Percentiles rank a stretch among this genome's conserved stretches.
These are phyloP conservation scores for Zangia roseola DNA, from an alignment of 768 basidiomycete genomes.

Conservation along the genomic window DNA sequence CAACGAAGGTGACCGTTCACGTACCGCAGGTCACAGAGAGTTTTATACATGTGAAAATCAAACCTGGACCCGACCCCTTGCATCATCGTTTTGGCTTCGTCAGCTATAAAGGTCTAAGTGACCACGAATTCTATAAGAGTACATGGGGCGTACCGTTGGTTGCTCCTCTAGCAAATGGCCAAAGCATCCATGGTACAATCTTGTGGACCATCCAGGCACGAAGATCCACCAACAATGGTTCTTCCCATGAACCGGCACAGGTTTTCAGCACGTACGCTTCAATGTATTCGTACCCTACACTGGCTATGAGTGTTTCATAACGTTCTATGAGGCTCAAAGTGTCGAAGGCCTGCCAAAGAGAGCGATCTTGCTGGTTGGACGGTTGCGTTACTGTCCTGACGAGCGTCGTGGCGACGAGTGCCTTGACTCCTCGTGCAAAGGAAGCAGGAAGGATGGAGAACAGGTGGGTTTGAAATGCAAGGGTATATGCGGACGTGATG, in stretches of 20 bases:
- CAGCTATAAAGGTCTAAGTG: constrained; percentile 43
- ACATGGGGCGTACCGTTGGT: constrained; percentile 44
- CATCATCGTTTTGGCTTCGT: constrained; percentile 71
- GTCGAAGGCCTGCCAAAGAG: constrained; percentile 63
- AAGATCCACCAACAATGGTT: constrained; percentile 57
- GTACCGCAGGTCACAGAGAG: constrained; percentile 81
- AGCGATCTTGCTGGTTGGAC: constrained; percentile 30
- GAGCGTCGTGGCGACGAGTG: constrained; percentile 60
- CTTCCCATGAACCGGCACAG: constrained; percentile 70
- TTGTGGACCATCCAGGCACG: constrained; percentile 76
- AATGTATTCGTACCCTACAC: constrained; percentile 84
- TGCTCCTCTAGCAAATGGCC: constrained; percentile 72
- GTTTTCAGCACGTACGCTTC: constrained; percentile 66
- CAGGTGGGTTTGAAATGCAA: constrained; percentile 71
- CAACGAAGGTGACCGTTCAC: constrained; percentile 20
- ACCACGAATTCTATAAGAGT: constrained; percentile 1
- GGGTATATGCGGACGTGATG: constrained; percentile 58
- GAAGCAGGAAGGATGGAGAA: constrained; percentile 69
- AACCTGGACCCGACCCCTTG: constrained; percentile 79
- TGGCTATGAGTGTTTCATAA: constrained; percentile 79
- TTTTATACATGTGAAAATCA: constrained; percentile 92
- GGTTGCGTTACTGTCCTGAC: constrained; percentile 21
- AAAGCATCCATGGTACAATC: constrained; percentile 83
- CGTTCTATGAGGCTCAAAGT: constrained; percentile 75
- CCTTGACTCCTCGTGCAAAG: constrained; percentile 68